Conservation (phyloP, 148 eudicot species). For the Linanthus parryae region DNA sequence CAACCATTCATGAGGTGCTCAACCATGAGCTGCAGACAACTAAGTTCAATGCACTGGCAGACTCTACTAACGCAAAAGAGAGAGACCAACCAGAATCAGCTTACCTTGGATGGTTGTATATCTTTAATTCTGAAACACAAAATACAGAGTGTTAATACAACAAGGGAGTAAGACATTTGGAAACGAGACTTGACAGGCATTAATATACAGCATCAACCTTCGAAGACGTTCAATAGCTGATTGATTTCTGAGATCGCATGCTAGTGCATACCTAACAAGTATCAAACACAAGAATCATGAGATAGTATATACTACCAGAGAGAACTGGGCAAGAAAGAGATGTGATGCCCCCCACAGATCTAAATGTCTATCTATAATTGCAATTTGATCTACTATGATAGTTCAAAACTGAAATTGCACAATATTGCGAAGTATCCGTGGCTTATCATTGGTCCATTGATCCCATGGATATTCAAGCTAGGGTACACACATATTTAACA, state of each 20-base stretch:
- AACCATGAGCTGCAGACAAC: background rate
- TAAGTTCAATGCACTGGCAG: constrained; percentile 2
- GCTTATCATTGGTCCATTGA: too few relatives aligned
- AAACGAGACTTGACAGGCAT: background rate
- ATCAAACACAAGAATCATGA: background rate
- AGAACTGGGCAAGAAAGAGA: background rate
- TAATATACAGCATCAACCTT: constrained; percentile 35
- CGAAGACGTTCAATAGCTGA: constrained; percentile 82
- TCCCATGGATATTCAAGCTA: too few relatives aligned
- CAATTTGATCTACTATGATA: too few relatives aligned
- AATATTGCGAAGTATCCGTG: too few relatives aligned
- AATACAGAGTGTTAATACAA: constrained; percentile 12
- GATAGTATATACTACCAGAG: background rate
- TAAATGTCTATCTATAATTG: too few relatives aligned
- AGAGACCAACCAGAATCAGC: constrained; percentile 11
- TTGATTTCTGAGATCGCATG: constrained; percentile 59
- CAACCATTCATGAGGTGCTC: too few relatives aligned
- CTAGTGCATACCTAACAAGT: constrained; percentile 69
- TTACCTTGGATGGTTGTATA: constrained; percentile 66
- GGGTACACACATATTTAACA: too few relatives aligned
- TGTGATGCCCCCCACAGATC: too few relatives aligned
- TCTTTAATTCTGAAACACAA: constrained; percentile 59
- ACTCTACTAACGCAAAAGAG: constrained; percentile 3
- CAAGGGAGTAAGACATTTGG: background rate
- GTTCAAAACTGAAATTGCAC: too few relatives aligned